Evolutionary conservation across 108 stramenopile species (phyloP).

Genomic region (Cyclotella sp.): DNA sequence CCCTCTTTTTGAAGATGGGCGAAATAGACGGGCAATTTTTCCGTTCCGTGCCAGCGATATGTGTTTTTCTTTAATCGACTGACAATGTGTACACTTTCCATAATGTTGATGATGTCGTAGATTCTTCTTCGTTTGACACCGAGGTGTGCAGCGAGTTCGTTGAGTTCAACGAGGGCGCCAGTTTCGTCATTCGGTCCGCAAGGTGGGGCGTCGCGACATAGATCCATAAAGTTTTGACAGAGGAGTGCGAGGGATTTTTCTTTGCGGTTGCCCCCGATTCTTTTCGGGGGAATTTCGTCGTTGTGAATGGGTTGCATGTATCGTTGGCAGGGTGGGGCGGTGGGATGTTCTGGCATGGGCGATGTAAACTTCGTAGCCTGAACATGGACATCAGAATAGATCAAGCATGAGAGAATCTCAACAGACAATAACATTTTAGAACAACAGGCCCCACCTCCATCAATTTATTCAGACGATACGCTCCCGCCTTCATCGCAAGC

Average conservation of each 20-base stretch:
- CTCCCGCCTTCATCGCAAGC: slow-evolving; percentile 15
- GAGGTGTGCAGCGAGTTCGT: slow-evolving; percentile 76
- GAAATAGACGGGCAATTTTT: slow-evolving; percentile 64
- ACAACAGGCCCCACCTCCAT: slow-evolving; percentile 29
- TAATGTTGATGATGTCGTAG: slow-evolving; percentile 96
- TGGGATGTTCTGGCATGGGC: slow-evolving; percentile 21
- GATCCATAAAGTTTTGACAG: slow-evolving; percentile 74
- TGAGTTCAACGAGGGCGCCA: slow-evolving; percentile 53
- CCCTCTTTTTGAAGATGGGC: slow-evolving; percentile 71
- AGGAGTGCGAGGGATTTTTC: slow-evolving; percentile 82
- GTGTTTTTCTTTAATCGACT: slow-evolving; percentile 88
- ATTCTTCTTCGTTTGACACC: slow-evolving; percentile 92
- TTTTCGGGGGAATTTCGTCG: neutral
- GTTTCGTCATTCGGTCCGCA: slow-evolving; percentile 33
- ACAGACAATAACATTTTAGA: neutral
- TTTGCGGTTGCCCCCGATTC: slow-evolving; percentile 52
- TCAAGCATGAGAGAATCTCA: neutral
- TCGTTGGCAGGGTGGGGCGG: neutral
- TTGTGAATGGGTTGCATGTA: slow-evolving; percentile 12
- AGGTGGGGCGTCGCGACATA: slow-evolving; percentile 38
- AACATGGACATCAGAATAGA: neutral
- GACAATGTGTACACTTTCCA: slow-evolving; percentile 85
- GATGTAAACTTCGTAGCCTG: slow-evolving; percentile 48
- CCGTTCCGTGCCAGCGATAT: slow-evolving; percentile 85
- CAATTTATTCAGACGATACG: slow-evolving; percentile 30